A percentile compares a stretch with the other conserved stretches of the same genome.
Conservation (phyloP, 202 grass and related monocot species). For the Zoysia matrella region DNA sequence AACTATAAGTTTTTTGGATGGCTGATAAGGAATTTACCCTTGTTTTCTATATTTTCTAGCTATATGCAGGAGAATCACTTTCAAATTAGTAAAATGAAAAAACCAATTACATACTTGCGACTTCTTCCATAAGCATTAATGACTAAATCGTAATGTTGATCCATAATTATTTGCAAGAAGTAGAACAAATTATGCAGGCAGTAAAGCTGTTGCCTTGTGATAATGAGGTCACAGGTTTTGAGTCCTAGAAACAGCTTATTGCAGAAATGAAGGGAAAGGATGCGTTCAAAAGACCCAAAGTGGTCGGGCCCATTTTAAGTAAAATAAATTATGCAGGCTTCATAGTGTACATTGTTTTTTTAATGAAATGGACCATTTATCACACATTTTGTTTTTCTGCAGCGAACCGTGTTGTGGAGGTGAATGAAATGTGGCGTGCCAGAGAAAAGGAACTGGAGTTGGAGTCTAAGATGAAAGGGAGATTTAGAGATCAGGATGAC, state of each 20-base stretch:
- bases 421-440: conserved; percentile 89
- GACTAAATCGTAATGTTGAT: background rate
- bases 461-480: conserved; percentile 59
- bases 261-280: too few relatives aligned
- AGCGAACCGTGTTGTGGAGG: conserved; percentile 88
- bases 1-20: background rate
- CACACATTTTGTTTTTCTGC: conserved; percentile 23
- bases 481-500: conserved; percentile 41
- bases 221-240: too few relatives aligned
- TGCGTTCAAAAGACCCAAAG: too few relatives aligned
- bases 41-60: conserved; percentile 3
- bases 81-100: background rate
- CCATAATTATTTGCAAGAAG: background rate
- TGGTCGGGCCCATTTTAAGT: too few relatives aligned
- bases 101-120: background rate
- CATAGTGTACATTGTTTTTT: background rate
- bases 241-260: too few relatives aligned
- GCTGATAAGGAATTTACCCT: background rate
- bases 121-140: background rate
- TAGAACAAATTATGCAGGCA: background rate
- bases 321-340: background rate
- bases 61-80: background rate
- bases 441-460: conserved; percentile 81
- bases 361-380: too few relatives aligned
- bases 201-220: too few relatives aligned